A percentile compares a stretch with the other conserved stretches of the same genome.
Conservation (phyloP, 179 eudicot species). For the Dionaea muscipula region DNA sequence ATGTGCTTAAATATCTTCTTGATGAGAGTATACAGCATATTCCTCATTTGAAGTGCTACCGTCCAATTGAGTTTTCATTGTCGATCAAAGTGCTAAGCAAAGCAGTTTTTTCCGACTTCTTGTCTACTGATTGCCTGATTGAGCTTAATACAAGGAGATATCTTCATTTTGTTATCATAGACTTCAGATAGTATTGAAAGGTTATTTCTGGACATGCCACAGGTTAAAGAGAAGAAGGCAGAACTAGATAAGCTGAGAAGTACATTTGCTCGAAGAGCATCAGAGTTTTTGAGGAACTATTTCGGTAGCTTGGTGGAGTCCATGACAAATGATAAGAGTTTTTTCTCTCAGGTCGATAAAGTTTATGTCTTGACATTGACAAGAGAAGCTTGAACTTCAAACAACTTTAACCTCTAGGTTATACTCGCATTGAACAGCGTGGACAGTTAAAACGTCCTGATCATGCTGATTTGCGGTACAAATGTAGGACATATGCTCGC, state of each 20-base stretch:
- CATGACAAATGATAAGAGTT: slow-evolving; percentile 89
- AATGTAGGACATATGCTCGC: slow-evolving; percentile 97
- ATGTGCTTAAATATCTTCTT: too few relatives aligned
- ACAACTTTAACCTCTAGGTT: slow-evolving; percentile 7
- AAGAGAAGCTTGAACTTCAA: slow-evolving; percentile 2
- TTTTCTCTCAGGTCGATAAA: slow-evolving; percentile 74
- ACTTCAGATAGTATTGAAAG: not conserved
- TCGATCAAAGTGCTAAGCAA: too few relatives aligned
- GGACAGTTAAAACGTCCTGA: slow-evolving; percentile 95
- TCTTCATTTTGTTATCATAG: too few relatives aligned
- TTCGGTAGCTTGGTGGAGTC: slow-evolving; percentile 92
- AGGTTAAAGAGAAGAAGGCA: slow-evolving; percentile 83
- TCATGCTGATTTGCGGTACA: slow-evolving; percentile 90
- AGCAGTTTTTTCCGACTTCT: too few relatives aligned
- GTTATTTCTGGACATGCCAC: slow-evolving; percentile 9
- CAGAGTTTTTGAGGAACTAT: slow-evolving; percentile 78
- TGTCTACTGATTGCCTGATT: too few relatives aligned
- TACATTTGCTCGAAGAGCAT: slow-evolving; percentile 81
- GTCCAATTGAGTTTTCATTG: too few relatives aligned
- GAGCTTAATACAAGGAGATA: too few relatives aligned
- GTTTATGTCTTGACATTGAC: not conserved
- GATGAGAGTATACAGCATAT: too few relatives aligned
- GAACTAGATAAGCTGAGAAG: slow-evolving; percentile 71
- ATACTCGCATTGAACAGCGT: slow-evolving; percentile 43
- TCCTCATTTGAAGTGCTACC: too few relatives aligned